phyloP scores from a whole-genome alignment of 345 rosid species.

The Eucalyptus shirleyi region DNA sequence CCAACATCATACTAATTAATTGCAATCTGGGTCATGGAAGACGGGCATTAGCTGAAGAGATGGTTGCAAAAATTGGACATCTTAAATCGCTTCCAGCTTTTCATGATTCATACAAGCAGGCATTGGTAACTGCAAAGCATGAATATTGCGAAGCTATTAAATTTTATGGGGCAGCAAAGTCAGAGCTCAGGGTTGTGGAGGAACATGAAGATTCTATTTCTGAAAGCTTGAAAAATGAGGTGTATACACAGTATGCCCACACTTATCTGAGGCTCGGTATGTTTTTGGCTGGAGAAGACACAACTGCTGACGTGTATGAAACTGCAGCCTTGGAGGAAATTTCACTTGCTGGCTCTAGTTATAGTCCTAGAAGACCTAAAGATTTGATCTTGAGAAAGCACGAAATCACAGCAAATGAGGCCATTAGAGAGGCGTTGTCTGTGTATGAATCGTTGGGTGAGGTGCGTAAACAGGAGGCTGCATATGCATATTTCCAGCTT shows the following conservation, averaged over 20 bases:
- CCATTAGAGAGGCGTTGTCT: slow-evolving; percentile 79
- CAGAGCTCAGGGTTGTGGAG: slow-evolving; percentile 33
- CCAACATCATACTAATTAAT: slow-evolving; percentile 63
- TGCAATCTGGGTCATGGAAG: slow-evolving; percentile 93
- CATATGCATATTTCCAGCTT: slow-evolving; percentile 76
- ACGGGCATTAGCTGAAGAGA: slow-evolving; percentile 88
- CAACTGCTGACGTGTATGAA: slow-evolving; percentile 43
- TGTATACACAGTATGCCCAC: slow-evolving; percentile 74
- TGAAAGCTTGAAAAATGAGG: slow-evolving; percentile 48
- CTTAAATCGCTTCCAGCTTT: slow-evolving; percentile 32
- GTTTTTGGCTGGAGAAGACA: slow-evolving; percentile 70
- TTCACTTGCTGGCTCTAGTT: neutral
- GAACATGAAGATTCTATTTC: slow-evolving; percentile 14
- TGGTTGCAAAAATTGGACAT: slow-evolving; percentile 53
- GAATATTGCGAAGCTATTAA: slow-evolving; percentile 71
- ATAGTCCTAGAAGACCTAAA: slow-evolving; percentile 12
- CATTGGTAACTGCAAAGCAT: slow-evolving; percentile 47
- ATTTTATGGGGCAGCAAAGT: slow-evolving; percentile 71
- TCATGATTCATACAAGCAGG: slow-evolving; percentile 38
- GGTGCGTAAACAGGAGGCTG: slow-evolving; percentile 76
- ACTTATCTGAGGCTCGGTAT: slow-evolving; percentile 87
- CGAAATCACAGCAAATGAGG: slow-evolving; percentile 80
- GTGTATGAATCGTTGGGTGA: slow-evolving; percentile 76
- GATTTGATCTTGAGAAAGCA: slow-evolving; percentile 33
- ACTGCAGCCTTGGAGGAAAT: slow-evolving; percentile 18